Base-by-base conservation (phyloP, 2,329 filamentous ascomycete genomes). In the Alternaria sp. region DNA sequence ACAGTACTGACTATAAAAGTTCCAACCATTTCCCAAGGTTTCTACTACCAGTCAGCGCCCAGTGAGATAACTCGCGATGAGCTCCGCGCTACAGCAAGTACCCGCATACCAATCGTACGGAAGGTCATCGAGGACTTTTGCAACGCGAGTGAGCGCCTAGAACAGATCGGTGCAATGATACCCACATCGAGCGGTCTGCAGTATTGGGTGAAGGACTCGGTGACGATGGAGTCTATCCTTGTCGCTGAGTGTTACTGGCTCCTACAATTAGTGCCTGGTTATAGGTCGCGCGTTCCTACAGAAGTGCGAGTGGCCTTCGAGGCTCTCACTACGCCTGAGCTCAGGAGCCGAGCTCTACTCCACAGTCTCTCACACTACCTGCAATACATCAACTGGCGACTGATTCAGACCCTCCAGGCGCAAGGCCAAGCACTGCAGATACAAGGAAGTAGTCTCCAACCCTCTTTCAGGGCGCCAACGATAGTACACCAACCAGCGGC, bases 91-190 rank as follows among this genome's bases (percentile, higher is more conserved):
- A 16, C 20, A 16, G 46, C 46, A 11, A 3, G 3, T 2, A 25
- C 30, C 46, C 30, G 25, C 30, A 7, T 4, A 18, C 2, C 30
- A 18, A n/a, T n/a, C 4, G 18, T 12, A 12, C 30, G 9, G 16
- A 32, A 25, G 46, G 32, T 49, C 30, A 49, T 49, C 30, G 32
- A 36, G 30, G 46, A 49, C 46, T 34, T 49, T 7, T 49, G 30
- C 46, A 34, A 49, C 46, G n/a, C 18, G 46, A 49, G 46, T 18
- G 46, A 49, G 46, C 46, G 46, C 18, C 46, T 49, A 5, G 46
- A 49, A 18, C 46, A 36, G 18, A 49, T 49, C 12, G 14, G 30
- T 14, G 20, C 46, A 10, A 49, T 49, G 46, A 12, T 0, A 10
- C 28, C 30, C 8, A 36, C 30, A 49, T 2, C 5, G 30, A 49